Evolutionary conservation across 1,139 yeast species (phyloP), one percentile per base, ranked within the genome.

Genomic region (Blastobotrys elegans): DNA sequence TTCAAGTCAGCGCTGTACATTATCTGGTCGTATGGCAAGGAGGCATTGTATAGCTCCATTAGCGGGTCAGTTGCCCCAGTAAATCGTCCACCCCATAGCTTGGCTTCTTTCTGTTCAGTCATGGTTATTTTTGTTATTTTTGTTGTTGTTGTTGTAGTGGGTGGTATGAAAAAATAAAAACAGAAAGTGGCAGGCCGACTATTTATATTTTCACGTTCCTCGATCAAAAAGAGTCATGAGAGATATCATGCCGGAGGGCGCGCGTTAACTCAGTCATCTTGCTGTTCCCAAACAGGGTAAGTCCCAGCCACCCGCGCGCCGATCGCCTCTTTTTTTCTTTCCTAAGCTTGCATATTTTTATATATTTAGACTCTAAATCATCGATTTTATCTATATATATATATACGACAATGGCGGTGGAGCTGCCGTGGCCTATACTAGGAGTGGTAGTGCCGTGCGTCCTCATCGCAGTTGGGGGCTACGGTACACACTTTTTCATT

Each of bases 21-120:
- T 61, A 78, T 83, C 72, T 90, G 77, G 68, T 92, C 99, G 62
- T 92, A 94, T 2, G 98, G 97, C 56, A 92, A 73, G 1, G 97
- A 90, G 1, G 97, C 96, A 70, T 92, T 94, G 75, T 92, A 92
- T 49, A 89, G 74, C 65, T 92, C 95, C 99, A 92, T 92, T 63
- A 92, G 73, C 6, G 99, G 98, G 61, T 92, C 99, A 21, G 96
- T 82, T 55, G 92, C 92, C 43, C 75, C 97, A 50, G 98, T 92
- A 71, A 92, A 92, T 67, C 99, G 81, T 63, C 99, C 99, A 58
- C 99, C 99, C 99, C 99, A 92, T 56, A 94, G 76, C 67, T 84
- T 89, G 24, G 38, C 38, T 34, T 34, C 38, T 21, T 37, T 37
- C 33, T 39, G 40, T 40, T 44, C 50, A 33, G 33, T 22, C 47